Conservation (phyloP, 306 rosid species). For the Pyrus betulifolia region DNA sequence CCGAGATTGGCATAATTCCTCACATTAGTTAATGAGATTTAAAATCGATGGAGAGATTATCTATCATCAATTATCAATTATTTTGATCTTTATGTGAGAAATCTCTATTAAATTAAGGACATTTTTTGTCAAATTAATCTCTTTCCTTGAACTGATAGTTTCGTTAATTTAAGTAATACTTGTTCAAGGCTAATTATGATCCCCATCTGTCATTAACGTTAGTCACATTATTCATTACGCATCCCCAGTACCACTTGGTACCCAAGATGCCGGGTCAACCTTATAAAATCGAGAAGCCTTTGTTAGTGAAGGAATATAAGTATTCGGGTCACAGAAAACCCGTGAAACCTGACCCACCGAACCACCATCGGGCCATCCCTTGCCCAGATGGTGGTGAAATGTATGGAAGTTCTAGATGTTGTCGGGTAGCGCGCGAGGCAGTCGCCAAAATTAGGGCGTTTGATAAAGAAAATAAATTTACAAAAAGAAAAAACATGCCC, state of each 20-base stretch:
- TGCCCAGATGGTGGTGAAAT: background rate
- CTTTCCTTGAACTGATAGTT: too few species aligned
- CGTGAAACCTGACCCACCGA: slow-evolving; percentile 12
- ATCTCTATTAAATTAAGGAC: too few species aligned
- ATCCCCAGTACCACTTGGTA: background rate
- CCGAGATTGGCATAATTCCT: fast-evolving
- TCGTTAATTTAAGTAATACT: background rate
- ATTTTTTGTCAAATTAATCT: too few species aligned
- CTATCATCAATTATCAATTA: too few species aligned
- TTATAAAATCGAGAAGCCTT: background rate
- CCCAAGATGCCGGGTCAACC: background rate
- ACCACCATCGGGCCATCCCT: background rate
- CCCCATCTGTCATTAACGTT: background rate
- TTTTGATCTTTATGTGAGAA: too few species aligned
- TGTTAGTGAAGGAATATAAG: background rate
- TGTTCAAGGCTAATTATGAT: background rate
- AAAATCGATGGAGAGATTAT: too few species aligned
- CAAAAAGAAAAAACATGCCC: background rate
- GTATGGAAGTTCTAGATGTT: background rate
- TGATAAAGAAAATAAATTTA: background rate
- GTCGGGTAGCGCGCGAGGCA: background rate
- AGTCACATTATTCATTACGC: background rate
- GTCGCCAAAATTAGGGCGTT: background rate
- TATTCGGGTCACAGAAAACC: slow-evolving; percentile 1
- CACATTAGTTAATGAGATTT: too few species aligned